Evolutionary conservation across 306 rosid species (phyloP).

Genomic region (Quercus parvula): DNA sequence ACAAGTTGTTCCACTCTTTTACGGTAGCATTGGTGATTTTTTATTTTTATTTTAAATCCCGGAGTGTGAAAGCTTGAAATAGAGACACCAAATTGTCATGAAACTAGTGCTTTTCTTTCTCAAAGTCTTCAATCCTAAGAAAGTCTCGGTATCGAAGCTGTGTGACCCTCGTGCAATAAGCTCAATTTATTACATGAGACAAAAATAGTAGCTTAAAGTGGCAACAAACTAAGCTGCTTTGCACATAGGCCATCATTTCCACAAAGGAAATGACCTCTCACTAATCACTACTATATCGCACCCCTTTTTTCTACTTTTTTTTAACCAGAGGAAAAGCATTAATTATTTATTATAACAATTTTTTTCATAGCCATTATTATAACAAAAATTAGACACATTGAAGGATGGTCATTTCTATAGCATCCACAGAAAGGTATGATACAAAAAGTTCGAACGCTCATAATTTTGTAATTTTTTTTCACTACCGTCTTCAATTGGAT

Average conservation of each 20-base stretch:
- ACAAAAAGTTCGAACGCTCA: too few species aligned
- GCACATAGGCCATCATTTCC: conserved; percentile 16
- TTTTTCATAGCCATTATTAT: too few species aligned
- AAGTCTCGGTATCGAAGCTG: neutral
- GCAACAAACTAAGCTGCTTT: conserved; percentile 1
- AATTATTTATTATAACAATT: too few species aligned
- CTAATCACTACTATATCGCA: neutral
- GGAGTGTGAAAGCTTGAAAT: neutral
- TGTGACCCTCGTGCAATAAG: conserved; percentile 8
- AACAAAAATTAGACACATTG: too few species aligned
- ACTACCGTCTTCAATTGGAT: neutral
- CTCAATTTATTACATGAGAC: conserved; percentile 23
- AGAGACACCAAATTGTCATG: neutral
- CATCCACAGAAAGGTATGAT: too few species aligned
- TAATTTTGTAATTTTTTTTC: neutral
- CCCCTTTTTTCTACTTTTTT: neutral
- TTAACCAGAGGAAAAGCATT: too few species aligned
- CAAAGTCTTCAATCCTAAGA: neutral
- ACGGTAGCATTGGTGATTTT: neutral
- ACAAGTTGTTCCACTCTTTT: too few species aligned
- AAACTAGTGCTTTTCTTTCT: neutral
- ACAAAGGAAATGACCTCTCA: neutral
- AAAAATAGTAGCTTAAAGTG: conserved; percentile 14
- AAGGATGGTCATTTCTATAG: too few species aligned
- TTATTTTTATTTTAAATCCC: neutral